These are phyloP conservation scores for Globisporangium echinulatum DNA, from an alignment of 352 stramenopile genomes.

Conservation along the genomic window DNA sequence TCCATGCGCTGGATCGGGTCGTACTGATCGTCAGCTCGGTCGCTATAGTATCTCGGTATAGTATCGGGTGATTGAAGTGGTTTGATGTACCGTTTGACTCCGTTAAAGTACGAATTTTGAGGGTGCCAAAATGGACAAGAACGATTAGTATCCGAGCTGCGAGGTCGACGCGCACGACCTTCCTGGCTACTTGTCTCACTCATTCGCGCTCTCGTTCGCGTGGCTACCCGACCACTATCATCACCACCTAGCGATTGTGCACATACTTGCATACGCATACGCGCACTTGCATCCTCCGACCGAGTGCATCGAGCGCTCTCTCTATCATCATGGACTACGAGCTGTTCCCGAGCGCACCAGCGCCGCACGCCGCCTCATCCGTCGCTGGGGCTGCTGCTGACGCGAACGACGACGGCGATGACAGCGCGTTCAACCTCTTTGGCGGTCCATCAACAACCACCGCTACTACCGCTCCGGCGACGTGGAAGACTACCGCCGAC, in stretches of 20 bases:
- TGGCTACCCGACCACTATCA: too few species aligned
- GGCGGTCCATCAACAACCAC: neutral
- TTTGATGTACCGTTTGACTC: neutral
- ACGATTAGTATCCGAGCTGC: neutral
- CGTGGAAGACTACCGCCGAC: too few species aligned
- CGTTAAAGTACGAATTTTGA: neutral
- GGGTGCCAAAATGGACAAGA: neutral
- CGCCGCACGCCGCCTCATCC: neutral
- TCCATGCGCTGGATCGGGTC: too few species aligned
- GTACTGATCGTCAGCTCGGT: too few species aligned
- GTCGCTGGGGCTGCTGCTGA: neutral
- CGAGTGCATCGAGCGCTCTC: neutral
- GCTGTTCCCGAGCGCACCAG: neutral
- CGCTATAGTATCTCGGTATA: too few species aligned
- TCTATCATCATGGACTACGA: neutral
- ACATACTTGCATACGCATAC: neutral
- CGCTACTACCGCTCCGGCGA: neutral
- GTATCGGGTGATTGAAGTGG: neutral
- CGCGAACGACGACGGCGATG: slow-evolving; percentile 4
- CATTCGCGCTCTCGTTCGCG: too few species aligned
- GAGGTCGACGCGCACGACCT: neutral
- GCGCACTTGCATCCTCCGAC: neutral
- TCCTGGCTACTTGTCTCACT: too few species aligned
- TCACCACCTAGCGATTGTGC: too few species aligned
- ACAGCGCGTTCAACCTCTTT: slow-evolving; percentile 9